Percentiles rank a stretch among this genome's conserved stretches.
These are phyloP conservation scores for Lepidopterella palustris DNA, from an alignment of 495 filamentous ascomycete genomes.

Conservation along the genomic window DNA sequence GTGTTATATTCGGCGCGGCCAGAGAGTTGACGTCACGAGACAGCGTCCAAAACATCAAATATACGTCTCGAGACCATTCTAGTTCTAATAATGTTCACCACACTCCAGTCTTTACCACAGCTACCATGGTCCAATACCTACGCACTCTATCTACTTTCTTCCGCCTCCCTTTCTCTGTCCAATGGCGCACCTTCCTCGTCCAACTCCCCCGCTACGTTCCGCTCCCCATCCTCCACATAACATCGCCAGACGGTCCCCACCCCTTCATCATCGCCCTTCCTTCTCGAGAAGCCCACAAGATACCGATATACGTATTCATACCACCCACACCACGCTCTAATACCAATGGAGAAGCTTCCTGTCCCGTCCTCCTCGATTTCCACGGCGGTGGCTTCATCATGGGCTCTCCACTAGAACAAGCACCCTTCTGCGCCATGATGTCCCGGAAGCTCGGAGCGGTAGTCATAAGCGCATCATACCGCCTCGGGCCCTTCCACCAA, in stretches of 20 bases:
- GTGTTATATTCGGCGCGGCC: too few relatives aligned
- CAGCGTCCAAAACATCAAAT: too few relatives aligned
- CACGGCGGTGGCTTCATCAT: conserved; percentile 33
- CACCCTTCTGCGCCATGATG: conserved; percentile 29
- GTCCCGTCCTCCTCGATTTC: conserved; percentile 30
- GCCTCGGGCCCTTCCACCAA: conserved; percentile 28
- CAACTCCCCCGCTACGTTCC: conserved; percentile 29
- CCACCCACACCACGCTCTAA: conserved; percentile 10
- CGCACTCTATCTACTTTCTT: conserved; percentile 19
- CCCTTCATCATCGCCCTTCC: conserved; percentile 29
- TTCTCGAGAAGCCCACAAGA: conserved; percentile 17
- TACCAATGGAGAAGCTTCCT: conserved; percentile 21
- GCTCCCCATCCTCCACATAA: conserved; percentile 21
- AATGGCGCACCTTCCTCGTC: conserved; percentile 29
- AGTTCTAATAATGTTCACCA: neutral
- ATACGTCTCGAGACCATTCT: neutral
- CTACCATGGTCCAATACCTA: conserved; percentile 19
- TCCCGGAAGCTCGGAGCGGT: conserved; percentile 20
- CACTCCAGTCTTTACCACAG: too few relatives aligned
- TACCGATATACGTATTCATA: conserved; percentile 30
- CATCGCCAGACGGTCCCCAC: conserved; percentile 27
- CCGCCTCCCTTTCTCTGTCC: conserved; percentile 25
- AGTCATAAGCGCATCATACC: conserved; percentile 33
- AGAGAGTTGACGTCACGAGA: too few relatives aligned
- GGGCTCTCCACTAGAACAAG: conserved; percentile 29